Base-by-base conservation (phyloP, 2,329 filamentous ascomycete genomes). In the Cytospora schulzeri region DNA sequence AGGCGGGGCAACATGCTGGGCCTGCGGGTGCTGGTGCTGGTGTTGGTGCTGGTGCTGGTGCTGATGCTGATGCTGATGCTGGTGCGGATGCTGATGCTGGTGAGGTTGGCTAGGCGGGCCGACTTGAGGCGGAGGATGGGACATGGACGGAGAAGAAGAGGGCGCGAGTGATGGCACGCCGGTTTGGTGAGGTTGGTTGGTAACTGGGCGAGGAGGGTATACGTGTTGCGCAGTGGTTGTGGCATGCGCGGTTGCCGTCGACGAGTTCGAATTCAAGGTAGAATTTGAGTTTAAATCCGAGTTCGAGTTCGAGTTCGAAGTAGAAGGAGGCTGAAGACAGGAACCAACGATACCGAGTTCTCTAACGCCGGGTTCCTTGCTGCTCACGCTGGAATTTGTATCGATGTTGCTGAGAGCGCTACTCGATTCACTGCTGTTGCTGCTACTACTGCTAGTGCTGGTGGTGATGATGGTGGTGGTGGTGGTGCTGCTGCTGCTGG, bases 41-140 rank as follows among this genome's bases (percentile, higher is more conserved):
- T 50, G 62, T 26, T 64, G 50, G 45, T 60, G 61, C 26, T 66
- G 63, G 45, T 57, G 63, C 35, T 62, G 67, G 35, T 62, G 64
- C 50, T 63, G 57, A 41, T 68, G 68, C 57, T 67, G 67, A 56
- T 60, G 60, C 4, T 62, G 54, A 19, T 53, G 62, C 35, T 64
- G 62, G n/a, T 33, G 56, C 51, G 28, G 62, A 12, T 64, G 62
- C 26, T 60, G 68, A 45, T 67, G 60, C 17, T 62, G 65, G 11
- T 60, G 58, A 50, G 51, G 62, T 64, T 67, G 65, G 65, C 65
- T 59, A 58, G 61, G 52, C 54, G 55, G 63, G 65, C 65, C 65
- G 62, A 58, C 53, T n/a, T 59, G 41, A 24, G 38, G 38, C 22
- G 58, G 58, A 41, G 58, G 65, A 35, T 67, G 62, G 56, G 65